Base-by-base conservation (phyloP, 1,284 basidiomycete genomes). In the Puccinia polysora region DNA sequence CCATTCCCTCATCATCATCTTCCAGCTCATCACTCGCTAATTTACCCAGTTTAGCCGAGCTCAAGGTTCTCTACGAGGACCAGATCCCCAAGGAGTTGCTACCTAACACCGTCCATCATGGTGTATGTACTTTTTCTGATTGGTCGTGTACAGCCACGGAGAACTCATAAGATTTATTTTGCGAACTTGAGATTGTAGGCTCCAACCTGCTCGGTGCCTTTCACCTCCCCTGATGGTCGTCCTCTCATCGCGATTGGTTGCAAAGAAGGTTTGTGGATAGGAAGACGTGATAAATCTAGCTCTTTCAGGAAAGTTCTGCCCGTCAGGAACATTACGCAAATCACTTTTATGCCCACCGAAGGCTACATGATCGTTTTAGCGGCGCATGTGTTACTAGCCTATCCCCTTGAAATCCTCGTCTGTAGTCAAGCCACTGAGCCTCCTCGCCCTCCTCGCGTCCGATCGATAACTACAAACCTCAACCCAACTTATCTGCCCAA, bases 201-300 rank as follows among this genome's bases (percentile, higher is more conserved):
- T 28, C 76, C 76, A 34, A 76, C 75, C 8, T 76, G 76, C 34
- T 77, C 76, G n/a, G 60, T 65, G 0, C 76, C 74, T 28, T 65
- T 77, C 15, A 58, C 55, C 34, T 91, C 91, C 1, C 83, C 86
- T 4, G 91, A 97, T 79, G 87, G 89, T 4, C 86, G 91, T 52
- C 85, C 86, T 1, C 83, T 97, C 18, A 88, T 97, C 20, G 92
- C 94, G 0, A 88, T 97, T 75, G 94, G 94, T 23, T 96, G 93
- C 80, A 88, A 90, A 0, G 91, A 97, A 77, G 95, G 95, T 43
- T 90, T 97, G 1, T 97, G 92, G 91, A 95, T 97, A 75, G 95
- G 94, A 0, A 88, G 96, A 80, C 85, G 90, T 36, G 88, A 90
- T 76, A 89, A 95, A 78, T 87, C 92, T 0, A 82, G 84, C 78